phyloP scores from a whole-genome alignment of 441 rosid genomes.

The Macaranga tanarius region DNA sequence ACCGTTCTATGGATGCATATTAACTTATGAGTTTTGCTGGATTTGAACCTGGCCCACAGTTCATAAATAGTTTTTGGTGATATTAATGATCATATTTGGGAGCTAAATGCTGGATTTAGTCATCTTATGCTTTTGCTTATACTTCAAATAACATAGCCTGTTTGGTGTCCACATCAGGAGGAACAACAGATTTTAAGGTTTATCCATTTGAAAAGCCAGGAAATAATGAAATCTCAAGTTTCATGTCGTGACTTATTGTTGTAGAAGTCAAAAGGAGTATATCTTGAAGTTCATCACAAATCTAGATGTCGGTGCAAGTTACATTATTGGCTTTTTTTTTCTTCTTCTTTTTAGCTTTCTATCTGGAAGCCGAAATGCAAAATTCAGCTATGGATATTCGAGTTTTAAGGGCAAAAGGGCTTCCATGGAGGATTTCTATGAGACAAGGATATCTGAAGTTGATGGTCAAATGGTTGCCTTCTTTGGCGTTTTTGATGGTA shows the following conservation, averaged over 20 bases:
- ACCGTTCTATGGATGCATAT: neutral
- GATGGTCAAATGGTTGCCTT: conserved; percentile 89
- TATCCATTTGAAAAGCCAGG: neutral
- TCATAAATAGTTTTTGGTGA: neutral
- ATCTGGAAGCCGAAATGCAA: conserved; percentile 44
- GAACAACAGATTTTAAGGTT: neutral
- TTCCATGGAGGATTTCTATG: conserved; percentile 86
- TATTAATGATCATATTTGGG: neutral
- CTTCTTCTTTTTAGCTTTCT: conserved; percentile 41
- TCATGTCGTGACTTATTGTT: too few species aligned
- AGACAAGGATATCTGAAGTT: conserved; percentile 72
- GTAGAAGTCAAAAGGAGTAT: neutral
- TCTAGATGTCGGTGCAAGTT: neutral
- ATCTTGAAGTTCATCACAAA: neutral
- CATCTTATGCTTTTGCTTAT: neutral
- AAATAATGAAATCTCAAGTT: neutral
- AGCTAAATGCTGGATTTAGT: neutral
- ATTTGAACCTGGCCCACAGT: neutral
- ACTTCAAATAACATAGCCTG: neutral
- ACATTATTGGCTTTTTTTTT: conserved; percentile 2
- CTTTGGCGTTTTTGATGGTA: conserved; percentile 92
- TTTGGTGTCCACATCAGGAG: neutral
- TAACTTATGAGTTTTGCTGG: neutral
- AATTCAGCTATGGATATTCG: conserved; percentile 80
- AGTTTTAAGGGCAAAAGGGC: conserved; percentile 76